A percentile compares a stretch with the other conserved stretches of the same genome.
These are phyloP conservation scores for Tricholoma flavovirens DNA, from an alignment of 768 basidiomycete species.

Conservation along the genomic window DNA sequence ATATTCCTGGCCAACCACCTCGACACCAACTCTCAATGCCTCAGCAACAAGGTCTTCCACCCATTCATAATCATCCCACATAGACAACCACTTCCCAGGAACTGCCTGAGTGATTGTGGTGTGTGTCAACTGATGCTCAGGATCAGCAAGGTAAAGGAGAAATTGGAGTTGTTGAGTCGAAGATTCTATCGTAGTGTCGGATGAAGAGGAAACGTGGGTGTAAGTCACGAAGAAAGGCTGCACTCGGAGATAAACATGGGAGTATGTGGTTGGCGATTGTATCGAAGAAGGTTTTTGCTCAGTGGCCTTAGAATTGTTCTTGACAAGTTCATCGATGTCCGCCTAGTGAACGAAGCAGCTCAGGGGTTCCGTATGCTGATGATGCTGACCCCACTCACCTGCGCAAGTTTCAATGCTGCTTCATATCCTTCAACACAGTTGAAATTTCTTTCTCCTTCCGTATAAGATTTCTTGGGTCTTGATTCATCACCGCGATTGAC, in stretches of 20 bases:
- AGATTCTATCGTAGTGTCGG: conserved; percentile 31
- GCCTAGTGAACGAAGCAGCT: conserved; percentile 40
- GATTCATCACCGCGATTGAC: conserved; percentile 81
- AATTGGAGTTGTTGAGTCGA: conserved; percentile 56
- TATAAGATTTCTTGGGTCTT: conserved; percentile 53
- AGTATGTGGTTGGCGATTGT: conserved; percentile 66
- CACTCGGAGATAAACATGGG: conserved; percentile 88
- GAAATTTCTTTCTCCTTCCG: conserved; percentile 53
- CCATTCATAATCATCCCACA: conserved; percentile 94
- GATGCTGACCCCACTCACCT: conserved; percentile 39
- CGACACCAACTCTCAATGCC: conserved; percentile 74
- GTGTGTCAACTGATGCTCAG: conserved; percentile 68
- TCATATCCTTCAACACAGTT: conserved; percentile 83
- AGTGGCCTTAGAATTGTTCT: conserved; percentile 44
- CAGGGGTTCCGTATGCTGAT: conserved; percentile 4
- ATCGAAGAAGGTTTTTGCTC: conserved; percentile 25
- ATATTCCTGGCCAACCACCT: conserved; percentile 91
- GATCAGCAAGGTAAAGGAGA: conserved; percentile 69
- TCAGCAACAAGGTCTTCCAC: conserved; percentile 95
- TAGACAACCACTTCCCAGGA: conserved; percentile 78
- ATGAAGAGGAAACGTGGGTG: conserved; percentile 32
- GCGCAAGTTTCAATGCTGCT: conserved; percentile 77
- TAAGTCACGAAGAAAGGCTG: conserved; percentile 75
- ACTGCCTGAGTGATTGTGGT: conserved; percentile 80
- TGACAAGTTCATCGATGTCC: conserved; percentile 70